A percentile compares a stretch with the other conserved stretches of the same genome.
Evolutionary conservation across 805 yeast species (phyloP).

Genomic region (Blastobotrys mokoenaii): DNA sequence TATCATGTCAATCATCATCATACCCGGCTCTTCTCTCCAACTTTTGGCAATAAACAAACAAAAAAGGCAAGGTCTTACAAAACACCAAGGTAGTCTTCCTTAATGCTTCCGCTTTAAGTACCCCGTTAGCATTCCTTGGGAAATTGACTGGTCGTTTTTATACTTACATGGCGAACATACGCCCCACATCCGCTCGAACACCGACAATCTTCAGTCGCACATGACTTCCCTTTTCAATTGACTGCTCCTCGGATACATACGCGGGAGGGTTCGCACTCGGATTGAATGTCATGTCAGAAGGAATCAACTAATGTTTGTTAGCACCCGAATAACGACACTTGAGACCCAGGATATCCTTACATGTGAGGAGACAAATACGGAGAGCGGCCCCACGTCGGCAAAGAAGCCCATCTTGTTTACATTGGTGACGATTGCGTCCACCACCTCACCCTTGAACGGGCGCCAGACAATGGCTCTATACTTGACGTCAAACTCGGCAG

Average conservation of each 20-base stretch:
- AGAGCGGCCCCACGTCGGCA: slow-evolving; percentile 95
- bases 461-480: slow-evolving; percentile 97
- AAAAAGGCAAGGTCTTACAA: slow-evolving; percentile 25
- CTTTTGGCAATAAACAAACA: not conserved
- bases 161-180: slow-evolving; percentile 75
- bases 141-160: not conserved
- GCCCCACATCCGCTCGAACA: slow-evolving; percentile 94
- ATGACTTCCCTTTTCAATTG: slow-evolving; percentile 87
- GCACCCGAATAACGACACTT: too few species aligned
- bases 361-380: slow-evolving; percentile 91
- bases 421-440: slow-evolving; percentile 90
- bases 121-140: not conserved
- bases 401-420: slow-evolving; percentile 94
- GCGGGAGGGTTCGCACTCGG: slow-evolving; percentile 99
- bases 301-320: slow-evolving; percentile 48
- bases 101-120: slow-evolving; percentile 64
- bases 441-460: slow-evolving; percentile 98
- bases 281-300: slow-evolving; percentile 85
- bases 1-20: not conserved
- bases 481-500: slow-evolving; percentile 93
- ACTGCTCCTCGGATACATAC: slow-evolving; percentile 88
- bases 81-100: slow-evolving; percentile 95
- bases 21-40: not conserved
- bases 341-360: slow-evolving; percentile 20
- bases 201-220: slow-evolving; percentile 95